phyloP scores from a whole-genome alignment of 345 rosid genomes.

The Jatropha curcas region DNA sequence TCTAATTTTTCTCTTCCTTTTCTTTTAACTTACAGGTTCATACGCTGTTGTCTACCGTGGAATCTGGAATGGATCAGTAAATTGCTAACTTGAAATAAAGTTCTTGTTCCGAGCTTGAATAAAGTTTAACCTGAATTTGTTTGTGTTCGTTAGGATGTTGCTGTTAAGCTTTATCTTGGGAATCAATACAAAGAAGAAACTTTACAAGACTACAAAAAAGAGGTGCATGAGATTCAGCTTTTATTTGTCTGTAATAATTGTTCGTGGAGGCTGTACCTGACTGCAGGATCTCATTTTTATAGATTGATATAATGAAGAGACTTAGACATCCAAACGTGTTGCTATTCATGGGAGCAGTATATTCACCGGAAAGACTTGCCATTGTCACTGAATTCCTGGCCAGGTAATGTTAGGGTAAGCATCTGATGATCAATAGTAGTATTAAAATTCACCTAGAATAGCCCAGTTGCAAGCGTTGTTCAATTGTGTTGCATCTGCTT shows the following conservation, averaged over 20 bases:
- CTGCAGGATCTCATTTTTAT: not conserved
- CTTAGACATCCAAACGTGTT: constrained; percentile 90
- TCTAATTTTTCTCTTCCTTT: too few relatives aligned
- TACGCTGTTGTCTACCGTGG: too few relatives aligned
- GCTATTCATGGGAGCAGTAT: constrained; percentile 92
- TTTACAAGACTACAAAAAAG: constrained; percentile 65
- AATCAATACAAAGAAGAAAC: constrained; percentile 58
- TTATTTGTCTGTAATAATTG: not conserved
- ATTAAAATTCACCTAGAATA: not conserved
- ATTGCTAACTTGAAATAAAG: not conserved
- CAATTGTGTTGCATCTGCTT: not conserved
- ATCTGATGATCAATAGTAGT: not conserved
- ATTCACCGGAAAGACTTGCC: constrained; percentile 69
- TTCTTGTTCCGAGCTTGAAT: not conserved
- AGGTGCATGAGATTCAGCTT: constrained; percentile 46
- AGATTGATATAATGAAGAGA: constrained; percentile 83
- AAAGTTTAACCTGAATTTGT: constrained; percentile 8
- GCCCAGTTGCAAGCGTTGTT: not conserved
- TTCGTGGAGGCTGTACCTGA: not conserved
- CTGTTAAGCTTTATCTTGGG: constrained; percentile 73
- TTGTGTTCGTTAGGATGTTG: constrained; percentile 65
- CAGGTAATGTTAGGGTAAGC: constrained; percentile 42
- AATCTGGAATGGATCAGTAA: too few relatives aligned
- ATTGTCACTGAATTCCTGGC: constrained; percentile 83
- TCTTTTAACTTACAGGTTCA: too few relatives aligned